Evolutionary conservation across 768 basidiomycete species (phyloP), one percentile per base, ranked within the genome.

Genomic region (Paxillus ammoniavirescens): DNA sequence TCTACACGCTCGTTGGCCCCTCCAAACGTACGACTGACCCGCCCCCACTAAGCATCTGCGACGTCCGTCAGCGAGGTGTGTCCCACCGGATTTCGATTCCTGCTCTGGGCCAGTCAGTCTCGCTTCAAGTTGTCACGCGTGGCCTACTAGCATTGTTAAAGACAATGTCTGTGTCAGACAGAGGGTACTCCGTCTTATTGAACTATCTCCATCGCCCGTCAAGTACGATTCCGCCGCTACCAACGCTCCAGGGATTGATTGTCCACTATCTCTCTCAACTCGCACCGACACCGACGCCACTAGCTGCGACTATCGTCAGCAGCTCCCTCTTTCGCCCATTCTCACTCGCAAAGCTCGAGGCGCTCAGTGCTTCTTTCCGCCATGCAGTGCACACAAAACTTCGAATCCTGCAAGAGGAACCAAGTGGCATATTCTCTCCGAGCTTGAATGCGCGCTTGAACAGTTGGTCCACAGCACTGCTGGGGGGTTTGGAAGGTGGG

Each of bases 401-500:
- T n/a, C 47, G 23, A 1, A 44, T 56, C n/a, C 31, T 70, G n/a
- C 61, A 61, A 57, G 43, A 56, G 50, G 61, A 72, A 50, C 67
- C 75, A 9, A 58, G 23, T 8, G 63, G 61, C 8, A 15, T 75
- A 8, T 65, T 74, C 48, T 58, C 66, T 5, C 60, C 73, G 17
- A 73, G 73, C 47, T 52, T 74, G 43, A 69, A 73, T n/a, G 60
- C 73, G 26, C 72, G 74, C 26, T 54, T 82, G 46, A 71, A 69
- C 4, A 67, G 74, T 58, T 89, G 87, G 87, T 68, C 76, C 3
- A 60, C 63, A 12, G 76, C 76, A 15, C 68, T 84, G 2, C 59
- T 84, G 31, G 77, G 75, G 47, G 87, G 87, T 5, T 63, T 87
- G 40, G 81, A 83, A 58, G 87, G 89, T 1, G 87, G 88, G 3